Evolutionary conservation across 129 eudicot genomes (phyloP).

Genomic region (Kitagawia praeruptora): DNA sequence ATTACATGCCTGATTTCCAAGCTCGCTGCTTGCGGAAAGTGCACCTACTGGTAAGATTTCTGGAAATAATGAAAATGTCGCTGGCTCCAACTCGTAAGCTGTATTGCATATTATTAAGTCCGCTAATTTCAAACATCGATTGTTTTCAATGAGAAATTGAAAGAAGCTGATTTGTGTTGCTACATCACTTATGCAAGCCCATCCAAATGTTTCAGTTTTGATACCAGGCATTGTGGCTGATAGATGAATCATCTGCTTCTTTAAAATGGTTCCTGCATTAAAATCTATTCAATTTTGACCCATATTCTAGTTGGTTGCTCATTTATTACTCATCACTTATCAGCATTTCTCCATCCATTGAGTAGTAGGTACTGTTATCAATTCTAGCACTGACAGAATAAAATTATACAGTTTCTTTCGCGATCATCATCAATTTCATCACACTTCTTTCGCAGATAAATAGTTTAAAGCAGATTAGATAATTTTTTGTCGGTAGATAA

Average conservation of each 20-base stretch:
- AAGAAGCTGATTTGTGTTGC: neutral
- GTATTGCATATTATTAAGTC: neutral
- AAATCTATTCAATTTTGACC: neutral
- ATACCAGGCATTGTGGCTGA: neutral
- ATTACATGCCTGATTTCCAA: neutral
- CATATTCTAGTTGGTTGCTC: neutral
- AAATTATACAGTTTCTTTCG: too few relatives aligned
- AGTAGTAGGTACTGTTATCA: too few relatives aligned
- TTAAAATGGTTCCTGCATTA: slow-evolving; percentile 4
- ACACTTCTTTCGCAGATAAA: too few relatives aligned
- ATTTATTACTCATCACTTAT: neutral
- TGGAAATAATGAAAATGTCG: neutral
- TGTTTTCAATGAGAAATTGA: neutral
- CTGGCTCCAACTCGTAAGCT: neutral
- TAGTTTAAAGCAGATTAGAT: too few relatives aligned
- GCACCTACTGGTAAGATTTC: neutral
- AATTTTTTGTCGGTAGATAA: too few relatives aligned
- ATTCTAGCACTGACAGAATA: too few relatives aligned
- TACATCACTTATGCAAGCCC: neutral
- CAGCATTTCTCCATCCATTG: neutral
- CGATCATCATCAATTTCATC: too few relatives aligned
- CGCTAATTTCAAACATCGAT: neutral
- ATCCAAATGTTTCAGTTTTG: neutral
- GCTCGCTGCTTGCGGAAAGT: neutral
- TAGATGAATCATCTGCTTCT: neutral